Evolutionary conservation across 1,284 basidiomycete species (phyloP), one percentile per base, ranked within the genome.

Genomic region (Pseudozyma sp.): DNA sequence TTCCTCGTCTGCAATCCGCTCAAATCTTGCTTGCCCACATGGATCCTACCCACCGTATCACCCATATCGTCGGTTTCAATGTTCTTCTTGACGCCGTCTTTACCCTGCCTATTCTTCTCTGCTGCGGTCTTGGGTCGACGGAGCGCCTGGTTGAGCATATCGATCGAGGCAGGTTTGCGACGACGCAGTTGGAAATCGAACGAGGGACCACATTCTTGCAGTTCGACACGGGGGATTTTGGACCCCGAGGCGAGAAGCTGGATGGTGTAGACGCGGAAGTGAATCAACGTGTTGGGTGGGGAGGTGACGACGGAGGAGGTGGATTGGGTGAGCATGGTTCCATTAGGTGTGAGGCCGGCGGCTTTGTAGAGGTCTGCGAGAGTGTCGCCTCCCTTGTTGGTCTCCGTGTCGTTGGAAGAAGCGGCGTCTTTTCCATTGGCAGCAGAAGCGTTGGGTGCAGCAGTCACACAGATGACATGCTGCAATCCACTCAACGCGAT

Each of bases 51-150:
- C 74, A 96, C 89, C 86, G 95, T 87, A 86, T 99, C 94, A 63
- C 96, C 96, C 96, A 98, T 97, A 86, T 94, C 94, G 87, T 99
- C 96, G 73, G 95, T 93, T 87, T 97, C 94, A 85, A 95, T 86
- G 68, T 87, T 87, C 81, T 87, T 86, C 86, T 97, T 97, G 90
- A 94, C 95, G 86, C 89, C 90, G 6, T 74, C 66, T 89, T 93
- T 95, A 60, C 83, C 83, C 87, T 93, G 93, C 76, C 89, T 89
- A 67, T 77, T 83, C 75, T 74, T 78, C 76, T 83, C 75, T 87
- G 94, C 93, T 86, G 91, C 92, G 71, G 97, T 81, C 88, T 95
- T 97, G 50, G 93, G 93, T 69, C 92, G 88, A 85, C 88, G 92
- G 87, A 94, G 89, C 12, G 95, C 93, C 70, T 89, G 88, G 85